Conservation (phyloP, 1,284 basidiomycete genomes). For the Psilocybe mexicana region DNA sequence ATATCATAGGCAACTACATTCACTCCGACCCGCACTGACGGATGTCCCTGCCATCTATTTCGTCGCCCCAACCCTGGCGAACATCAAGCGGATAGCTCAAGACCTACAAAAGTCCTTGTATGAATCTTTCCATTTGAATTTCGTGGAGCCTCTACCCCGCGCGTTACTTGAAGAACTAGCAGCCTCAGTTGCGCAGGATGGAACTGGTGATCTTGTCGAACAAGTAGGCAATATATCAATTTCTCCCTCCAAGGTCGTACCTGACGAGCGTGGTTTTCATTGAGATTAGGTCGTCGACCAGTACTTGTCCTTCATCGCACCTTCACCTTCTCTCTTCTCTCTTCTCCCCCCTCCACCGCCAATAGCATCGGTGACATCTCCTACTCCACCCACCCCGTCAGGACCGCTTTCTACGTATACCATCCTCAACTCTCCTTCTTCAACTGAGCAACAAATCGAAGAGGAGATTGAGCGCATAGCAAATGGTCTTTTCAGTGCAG, state of each 20-base stretch:
- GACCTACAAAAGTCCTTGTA: constrained; percentile 89
- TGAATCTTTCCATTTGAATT: constrained; percentile 93
- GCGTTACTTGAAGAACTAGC: constrained; percentile 94
- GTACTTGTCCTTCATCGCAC: constrained; percentile 95
- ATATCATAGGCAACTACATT: constrained; percentile 80
- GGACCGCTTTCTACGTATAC: constrained; percentile 63
- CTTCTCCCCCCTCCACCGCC: constrained; percentile 62
- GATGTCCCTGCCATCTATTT: constrained; percentile 99
- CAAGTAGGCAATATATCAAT: constrained; percentile 49
- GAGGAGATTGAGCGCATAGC: constrained; percentile 93
- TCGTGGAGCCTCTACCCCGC: constrained; percentile 89
- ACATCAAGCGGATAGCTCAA: constrained; percentile 87
- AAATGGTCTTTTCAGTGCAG: constrained; percentile 87
- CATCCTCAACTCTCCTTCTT: constrained; percentile 90
- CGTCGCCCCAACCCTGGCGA: constrained; percentile 86
- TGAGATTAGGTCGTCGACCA: constrained; percentile 82
- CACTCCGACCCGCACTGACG: constrained; percentile 83
- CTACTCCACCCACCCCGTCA: constrained; percentile 35
- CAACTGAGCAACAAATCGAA: constrained; percentile 91
- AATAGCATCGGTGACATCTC: constrained; percentile 31
- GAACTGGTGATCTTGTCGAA: constrained; percentile 81
- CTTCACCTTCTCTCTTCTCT: constrained; percentile 94
- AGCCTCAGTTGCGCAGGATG: constrained; percentile 81
- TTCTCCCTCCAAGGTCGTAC: not conserved
- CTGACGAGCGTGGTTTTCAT: not conserved